Evolutionary conservation across 1,284 basidiomycete species (phyloP), one percentile per base, ranked within the genome.

Genomic region (Fistulinella cinereoalba): DNA sequence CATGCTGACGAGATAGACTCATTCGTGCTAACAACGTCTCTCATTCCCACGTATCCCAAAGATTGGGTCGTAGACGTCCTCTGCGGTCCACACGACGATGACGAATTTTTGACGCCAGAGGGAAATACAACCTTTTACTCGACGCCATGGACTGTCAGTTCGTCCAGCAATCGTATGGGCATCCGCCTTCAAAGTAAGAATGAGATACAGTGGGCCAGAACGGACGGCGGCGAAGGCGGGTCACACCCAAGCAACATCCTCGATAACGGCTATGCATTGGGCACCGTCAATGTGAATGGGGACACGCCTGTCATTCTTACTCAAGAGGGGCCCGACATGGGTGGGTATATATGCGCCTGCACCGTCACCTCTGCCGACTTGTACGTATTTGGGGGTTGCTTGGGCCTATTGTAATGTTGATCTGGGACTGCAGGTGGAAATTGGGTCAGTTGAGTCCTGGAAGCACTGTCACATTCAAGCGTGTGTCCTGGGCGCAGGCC

Each of bases 171-270:
- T 56, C 72, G 81, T 11, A 78, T 83, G 70, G 79, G 80, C 11
- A 75, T 81, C 32, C 72, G 79, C 18, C 60, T 77, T 6, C 71
- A 79, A 40, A 61, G 59, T 9, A 36, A 56, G 24, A 43, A 47
- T 21, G 71, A 68, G n/a, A 72, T 86, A 37, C 54, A 67, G 9
- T 88, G 83, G 81, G 75, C 83, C 0, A 71, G 84, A 31, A 51
- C 60, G 15, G 79, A 72, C 43, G 85, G 85, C 13, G 84, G 84
- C 0, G 79, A 86, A 57, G 85, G 85, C 7, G 85, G 85, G 0
- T 78, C 79, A 11, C 86, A 88, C 61, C 84, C 85, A 0, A 80
- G 77, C 32, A 88, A 88, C 55, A 80, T 87, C 40, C 72, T 85
- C 18, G 84, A 87, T 53, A 82, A 84, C 49, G 81, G 78, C 2